phyloP scores from a whole-genome alignment of 352 stramenopile genomes.

The Pythium brassicae region DNA sequence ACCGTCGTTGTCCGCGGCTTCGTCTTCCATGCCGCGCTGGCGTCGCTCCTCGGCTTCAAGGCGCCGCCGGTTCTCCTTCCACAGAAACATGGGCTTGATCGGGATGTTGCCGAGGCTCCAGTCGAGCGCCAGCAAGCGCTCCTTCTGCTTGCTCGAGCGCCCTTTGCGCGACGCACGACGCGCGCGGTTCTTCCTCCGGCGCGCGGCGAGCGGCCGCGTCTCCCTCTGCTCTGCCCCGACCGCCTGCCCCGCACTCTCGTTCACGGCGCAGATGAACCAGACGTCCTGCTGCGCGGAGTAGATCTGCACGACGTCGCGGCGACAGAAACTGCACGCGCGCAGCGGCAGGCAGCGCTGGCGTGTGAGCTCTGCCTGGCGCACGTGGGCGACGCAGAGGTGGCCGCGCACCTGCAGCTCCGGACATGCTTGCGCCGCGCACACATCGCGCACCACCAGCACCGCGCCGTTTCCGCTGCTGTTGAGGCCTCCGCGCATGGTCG shows the following conservation, averaged over 20 bases:
- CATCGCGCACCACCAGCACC: slow-evolving; percentile 52
- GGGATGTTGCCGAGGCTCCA: slow-evolving; percentile 65
- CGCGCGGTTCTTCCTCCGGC: slow-evolving; percentile 15
- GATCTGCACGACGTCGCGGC: slow-evolving; percentile 37
- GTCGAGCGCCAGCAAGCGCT: slow-evolving; percentile 48
- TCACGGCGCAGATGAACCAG: slow-evolving; percentile 53
- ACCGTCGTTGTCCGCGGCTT: background rate
- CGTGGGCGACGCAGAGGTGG: slow-evolving; percentile 46
- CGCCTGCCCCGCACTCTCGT: slow-evolving; percentile 11
- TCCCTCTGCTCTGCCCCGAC: slow-evolving; percentile 28
- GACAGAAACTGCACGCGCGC: slow-evolving; percentile 48
- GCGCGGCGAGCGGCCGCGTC: background rate
- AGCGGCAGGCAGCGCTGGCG: slow-evolving; percentile 42
- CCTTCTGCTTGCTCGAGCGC: slow-evolving; percentile 33
- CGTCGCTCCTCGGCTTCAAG: slow-evolving; percentile 35
- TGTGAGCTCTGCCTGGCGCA: slow-evolving; percentile 40
- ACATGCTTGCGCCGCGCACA: slow-evolving; percentile 48
- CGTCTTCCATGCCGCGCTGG: background rate
- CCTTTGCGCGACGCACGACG: slow-evolving; percentile 10
- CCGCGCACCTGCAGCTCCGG: slow-evolving; percentile 46
- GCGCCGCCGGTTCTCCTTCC: slow-evolving; percentile 52
- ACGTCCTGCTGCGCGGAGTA: slow-evolving; percentile 41
- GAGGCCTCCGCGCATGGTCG: slow-evolving; percentile 7
- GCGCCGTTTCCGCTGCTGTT: slow-evolving; percentile 13
- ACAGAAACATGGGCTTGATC: slow-evolving; percentile 43